Base-by-base conservation (phyloP, 1,284 basidiomycete species). In the Cutaneotrichosporon curvatum region DNA sequence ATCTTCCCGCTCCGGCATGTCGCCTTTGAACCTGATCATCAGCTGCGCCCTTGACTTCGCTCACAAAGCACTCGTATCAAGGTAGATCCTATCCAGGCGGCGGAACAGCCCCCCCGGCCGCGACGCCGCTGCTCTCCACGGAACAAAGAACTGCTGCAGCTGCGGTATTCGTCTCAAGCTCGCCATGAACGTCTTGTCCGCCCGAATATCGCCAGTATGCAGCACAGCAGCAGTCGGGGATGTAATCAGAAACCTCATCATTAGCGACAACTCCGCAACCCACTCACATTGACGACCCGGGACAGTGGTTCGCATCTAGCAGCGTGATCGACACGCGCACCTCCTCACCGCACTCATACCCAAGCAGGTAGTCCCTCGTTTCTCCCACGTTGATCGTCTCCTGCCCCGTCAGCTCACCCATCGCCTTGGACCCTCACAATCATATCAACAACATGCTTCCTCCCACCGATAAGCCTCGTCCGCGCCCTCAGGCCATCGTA, bases 271-370 rank as follows among this genome's bases (percentile, higher is more conserved):
- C 28, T 23, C 33, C n/a, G 15, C 11, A 14, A 33, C 6, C 18
- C 15, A 19, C 81, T 38, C 60, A 91, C 91, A 96, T 95, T 23
- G 87, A 81, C 0, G 87, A 83, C 0, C 92, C 92, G 10, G 88
- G 89, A 67, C 90, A 95, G 64, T 96, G 92, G 62, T 96, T 96
- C 2, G 92, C 90, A 57, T 92, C 85, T 14, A 96, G 72, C 3
- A 87, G 75, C 0, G 89, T 94, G 48, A 95, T 77, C 0, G 75
- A 81, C 15, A 70, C 63, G n/a, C 33, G 50, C 3, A 90, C 79
- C 0, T 64, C 68, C 47, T 83, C 42, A 1, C 56, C 61, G 19
- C 55, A 36, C 2, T 57, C 37, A 9, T 74, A 73, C 5, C 78
- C 75, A 18, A 91, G 71, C 16, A 81, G 78, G 35, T 82, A 75